Conservation (phyloP, 192 early-diverging fungal genomes). For the Coemansia aciculifera region DNA sequence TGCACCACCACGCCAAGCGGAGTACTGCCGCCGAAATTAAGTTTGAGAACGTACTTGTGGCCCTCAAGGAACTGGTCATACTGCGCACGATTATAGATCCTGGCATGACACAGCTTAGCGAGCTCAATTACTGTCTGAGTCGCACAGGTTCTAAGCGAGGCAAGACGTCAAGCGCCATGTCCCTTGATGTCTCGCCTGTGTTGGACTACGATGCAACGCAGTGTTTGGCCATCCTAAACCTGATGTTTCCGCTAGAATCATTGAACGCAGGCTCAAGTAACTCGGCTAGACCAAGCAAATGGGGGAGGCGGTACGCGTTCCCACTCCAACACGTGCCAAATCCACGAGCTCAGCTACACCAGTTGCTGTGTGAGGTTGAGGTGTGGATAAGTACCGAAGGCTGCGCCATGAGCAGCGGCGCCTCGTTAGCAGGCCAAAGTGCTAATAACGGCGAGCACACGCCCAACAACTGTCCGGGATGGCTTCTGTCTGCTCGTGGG, state of each 20-base stretch:
- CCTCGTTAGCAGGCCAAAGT: not conserved
- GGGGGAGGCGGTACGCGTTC: conserved; percentile 36
- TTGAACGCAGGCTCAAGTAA: not conserved
- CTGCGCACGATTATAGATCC: conserved; percentile 25
- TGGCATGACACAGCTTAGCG: conserved; percentile 10
- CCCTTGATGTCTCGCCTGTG: not conserved
- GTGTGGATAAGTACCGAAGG: conserved; percentile 37
- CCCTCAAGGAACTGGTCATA: conserved; percentile 46
- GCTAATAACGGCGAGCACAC: not conserved
- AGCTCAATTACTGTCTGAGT: conserved; percentile 12
- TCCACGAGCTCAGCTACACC: conserved; percentile 42
- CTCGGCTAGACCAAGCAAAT: conserved; percentile 9
- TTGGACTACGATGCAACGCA: conserved; percentile 17
- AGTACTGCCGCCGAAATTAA: conserved; percentile 42
- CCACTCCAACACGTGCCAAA: conserved; percentile 37
- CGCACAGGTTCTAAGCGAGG: not conserved
- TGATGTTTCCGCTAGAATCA: conserved; percentile 45
- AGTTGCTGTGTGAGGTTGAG: conserved; percentile 45
- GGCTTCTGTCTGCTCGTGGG: conserved; percentile 31
- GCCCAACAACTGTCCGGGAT: conserved; percentile 31
- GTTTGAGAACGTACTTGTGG: conserved; percentile 50
- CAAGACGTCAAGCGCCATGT: not conserved
- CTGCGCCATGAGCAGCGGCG: too few relatives aligned
- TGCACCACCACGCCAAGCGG: conserved; percentile 47
- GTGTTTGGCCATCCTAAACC: conserved; percentile 40